Conservation (phyloP, 306 rosid species). For the Prunus davidiana region DNA sequence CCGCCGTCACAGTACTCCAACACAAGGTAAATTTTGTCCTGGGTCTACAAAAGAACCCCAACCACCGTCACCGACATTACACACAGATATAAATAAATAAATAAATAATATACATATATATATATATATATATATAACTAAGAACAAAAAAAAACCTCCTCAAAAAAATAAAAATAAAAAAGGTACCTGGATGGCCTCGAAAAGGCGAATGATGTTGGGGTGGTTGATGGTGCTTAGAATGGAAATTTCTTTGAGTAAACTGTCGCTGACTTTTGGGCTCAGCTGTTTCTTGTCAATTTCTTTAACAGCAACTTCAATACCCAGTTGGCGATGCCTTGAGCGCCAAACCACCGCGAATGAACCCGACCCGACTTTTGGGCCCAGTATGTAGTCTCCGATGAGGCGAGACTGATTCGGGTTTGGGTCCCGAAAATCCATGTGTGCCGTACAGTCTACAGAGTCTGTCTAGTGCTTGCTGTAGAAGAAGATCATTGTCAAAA, state of each 20-base stretch:
- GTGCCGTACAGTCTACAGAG: background rate
- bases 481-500: conserved; percentile 4
- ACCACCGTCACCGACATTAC: conserved; percentile 8
- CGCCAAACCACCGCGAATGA: conserved; percentile 90
- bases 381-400: conserved; percentile 80
- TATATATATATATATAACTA: background rate
- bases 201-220: conserved; percentile 76
- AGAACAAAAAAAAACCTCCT: background rate
- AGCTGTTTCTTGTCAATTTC: conserved; percentile 69
- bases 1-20: conserved; percentile 97
- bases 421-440: conserved; percentile 49
- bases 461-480: background rate
- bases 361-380: conserved; percentile 74
- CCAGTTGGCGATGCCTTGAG: conserved; percentile 64
- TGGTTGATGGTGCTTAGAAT: conserved; percentile 77
- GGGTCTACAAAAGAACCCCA: conserved; percentile 44
- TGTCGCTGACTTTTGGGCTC: conserved; percentile 66
- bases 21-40: conserved; percentile 81
- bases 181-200: conserved; percentile 61
- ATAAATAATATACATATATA: too few relatives aligned
- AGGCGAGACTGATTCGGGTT: conserved; percentile 35
- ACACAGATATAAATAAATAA: background rate
- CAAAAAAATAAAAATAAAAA: background rate
- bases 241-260: conserved; percentile 72
- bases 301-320: conserved; percentile 75